Evolutionary conservation across 495 filamentous ascomycete genomes (phyloP), one percentile per base, ranked within the genome.

Genomic region (Aspergillus asperescens): DNA sequence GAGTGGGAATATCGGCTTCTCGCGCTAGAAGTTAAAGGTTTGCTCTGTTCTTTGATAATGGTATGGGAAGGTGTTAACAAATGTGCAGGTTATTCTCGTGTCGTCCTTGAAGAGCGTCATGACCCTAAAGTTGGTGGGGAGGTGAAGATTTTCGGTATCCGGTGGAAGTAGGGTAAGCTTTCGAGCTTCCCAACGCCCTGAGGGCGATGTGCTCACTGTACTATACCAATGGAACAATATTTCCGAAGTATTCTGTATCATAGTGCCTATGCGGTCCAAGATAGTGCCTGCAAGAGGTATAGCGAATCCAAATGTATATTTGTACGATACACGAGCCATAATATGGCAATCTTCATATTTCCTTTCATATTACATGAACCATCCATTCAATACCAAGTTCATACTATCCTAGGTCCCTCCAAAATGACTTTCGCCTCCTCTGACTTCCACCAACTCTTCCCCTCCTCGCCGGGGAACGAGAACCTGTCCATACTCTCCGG

Each of bases 1-100:
- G 85, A 92, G 15, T 93, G 82, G 62, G 79, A 89, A 62, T 96
- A 95, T 69, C 78, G 82, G 62, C 85, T 88, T 61, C 75, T 98
- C 28, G 84, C 79, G 22, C 55, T 98, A 41, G 92, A 97, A 70
- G 81, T 95, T 5, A 76, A 77, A 50, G 85, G 85, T 73, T 48
- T 25, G 62, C 48, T 27, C 16, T 35, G 2, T 40, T 8, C 13
- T 12, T 1, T 24, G 7, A 16, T 16, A 35, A 28, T 22, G 16
- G 1, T 40, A 24, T 34, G 22, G n/a, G 4, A 7, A 18, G 19
- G 13, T 25, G n/a, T 18, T 38, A 47, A 55, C 46, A 54, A 20
- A 10, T 23, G 5, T 22, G 3, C 29, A 70, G 69, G 75, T 0
- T 72, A 76, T 54, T 68, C 73, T 19, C 70, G 75, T 7, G 57